Percentiles rank a stretch among this genome's conserved stretches.
Conservation (phyloP, 139 green algal species). For the Tetraselmis striata region DNA sequence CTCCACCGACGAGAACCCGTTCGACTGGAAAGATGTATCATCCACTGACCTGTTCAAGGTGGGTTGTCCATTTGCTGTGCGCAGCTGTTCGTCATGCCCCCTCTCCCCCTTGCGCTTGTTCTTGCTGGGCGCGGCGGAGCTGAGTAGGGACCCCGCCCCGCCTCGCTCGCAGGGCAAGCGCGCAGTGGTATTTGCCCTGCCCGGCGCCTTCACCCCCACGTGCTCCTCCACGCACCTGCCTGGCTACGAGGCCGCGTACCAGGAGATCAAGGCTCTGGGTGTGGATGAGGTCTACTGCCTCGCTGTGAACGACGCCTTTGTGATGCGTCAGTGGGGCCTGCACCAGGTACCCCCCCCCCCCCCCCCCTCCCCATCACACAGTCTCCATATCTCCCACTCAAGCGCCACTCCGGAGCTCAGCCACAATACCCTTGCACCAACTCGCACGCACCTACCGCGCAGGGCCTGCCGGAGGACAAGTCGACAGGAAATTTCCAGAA, state of each 20-base stretch:
- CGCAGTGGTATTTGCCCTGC: conserved; percentile 13
- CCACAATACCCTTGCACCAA: background rate
- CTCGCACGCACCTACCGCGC: background rate
- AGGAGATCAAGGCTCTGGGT: conserved; percentile 15
- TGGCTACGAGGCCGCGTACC: conserved; percentile 4
- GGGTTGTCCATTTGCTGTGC: no score
- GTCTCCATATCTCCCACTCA: background rate
- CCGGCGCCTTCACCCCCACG: conserved; percentile 16
- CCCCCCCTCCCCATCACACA: background rate
- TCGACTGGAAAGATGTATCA: background rate
- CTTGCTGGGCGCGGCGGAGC: no score
- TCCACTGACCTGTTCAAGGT: background rate
- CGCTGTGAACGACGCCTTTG: conserved; percentile 16
- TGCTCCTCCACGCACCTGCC: conserved; percentile 13
- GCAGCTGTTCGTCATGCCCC: no score
- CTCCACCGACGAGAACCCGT: background rate
- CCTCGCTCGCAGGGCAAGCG: background rate
- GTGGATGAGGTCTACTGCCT: conserved; percentile 16
- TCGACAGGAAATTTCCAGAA: background rate
- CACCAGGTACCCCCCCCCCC: background rate
- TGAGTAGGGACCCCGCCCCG: no score
- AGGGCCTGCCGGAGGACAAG: background rate
- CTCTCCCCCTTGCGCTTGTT: no score
- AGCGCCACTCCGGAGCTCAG: no score
- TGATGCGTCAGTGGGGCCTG: conserved; percentile 12